A percentile compares a stretch with the other conserved stretches of the same genome.
Conservation (phyloP, 2,329 filamentous ascomycete species). For the Furcasterigmium furcatum region DNA sequence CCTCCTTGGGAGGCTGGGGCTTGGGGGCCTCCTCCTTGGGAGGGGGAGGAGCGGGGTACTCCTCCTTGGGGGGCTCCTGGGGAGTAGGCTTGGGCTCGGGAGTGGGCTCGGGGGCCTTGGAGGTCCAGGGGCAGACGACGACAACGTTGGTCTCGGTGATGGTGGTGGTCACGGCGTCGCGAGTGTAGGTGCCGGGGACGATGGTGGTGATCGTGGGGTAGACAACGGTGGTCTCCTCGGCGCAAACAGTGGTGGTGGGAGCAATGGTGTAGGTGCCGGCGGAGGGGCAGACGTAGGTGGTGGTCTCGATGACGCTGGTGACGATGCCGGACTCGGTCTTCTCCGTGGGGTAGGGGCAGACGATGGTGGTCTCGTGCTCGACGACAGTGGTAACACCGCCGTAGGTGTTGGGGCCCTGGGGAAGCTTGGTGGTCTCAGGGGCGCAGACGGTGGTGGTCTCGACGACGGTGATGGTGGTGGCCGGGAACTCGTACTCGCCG, state of each 20-base stretch:
- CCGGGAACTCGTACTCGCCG: slow-evolving; percentile 73
- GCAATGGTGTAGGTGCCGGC: slow-evolving; percentile 75
- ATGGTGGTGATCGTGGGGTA: slow-evolving; percentile 65
- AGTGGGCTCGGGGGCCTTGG: slow-evolving; percentile 23
- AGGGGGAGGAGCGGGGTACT: slow-evolving; percentile 17
- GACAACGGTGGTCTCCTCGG: slow-evolving; percentile 51
- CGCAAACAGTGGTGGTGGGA: slow-evolving; percentile 59
- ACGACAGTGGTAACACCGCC: slow-evolving; percentile 74
- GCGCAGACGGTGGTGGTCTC: slow-evolving; percentile 66
- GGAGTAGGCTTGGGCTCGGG: slow-evolving; percentile 16
- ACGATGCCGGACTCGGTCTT: slow-evolving; percentile 55
- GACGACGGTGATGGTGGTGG: slow-evolving; percentile 66
- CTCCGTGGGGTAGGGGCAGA: slow-evolving; percentile 67
- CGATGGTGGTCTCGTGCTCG: slow-evolving; percentile 61
- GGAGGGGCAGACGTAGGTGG: slow-evolving; percentile 69
- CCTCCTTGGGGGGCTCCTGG: slow-evolving; percentile 16
- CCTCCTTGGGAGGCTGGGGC: slow-evolving; percentile 14
- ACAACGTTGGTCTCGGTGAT: slow-evolving; percentile 66
- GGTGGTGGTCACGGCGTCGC: slow-evolving; percentile 63
- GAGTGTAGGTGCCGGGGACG: slow-evolving; percentile 70
- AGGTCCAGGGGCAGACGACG: slow-evolving; percentile 67
- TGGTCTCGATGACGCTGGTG: slow-evolving; percentile 66
- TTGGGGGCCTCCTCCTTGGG: slow-evolving; percentile 11
- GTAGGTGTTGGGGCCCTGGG: slow-evolving; percentile 63
- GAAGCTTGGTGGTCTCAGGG: slow-evolving; percentile 57